These are phyloP conservation scores for Stenogyne calaminthoides DNA, from an alignment of 305 asterid genomes.

Conservation along the genomic window DNA sequence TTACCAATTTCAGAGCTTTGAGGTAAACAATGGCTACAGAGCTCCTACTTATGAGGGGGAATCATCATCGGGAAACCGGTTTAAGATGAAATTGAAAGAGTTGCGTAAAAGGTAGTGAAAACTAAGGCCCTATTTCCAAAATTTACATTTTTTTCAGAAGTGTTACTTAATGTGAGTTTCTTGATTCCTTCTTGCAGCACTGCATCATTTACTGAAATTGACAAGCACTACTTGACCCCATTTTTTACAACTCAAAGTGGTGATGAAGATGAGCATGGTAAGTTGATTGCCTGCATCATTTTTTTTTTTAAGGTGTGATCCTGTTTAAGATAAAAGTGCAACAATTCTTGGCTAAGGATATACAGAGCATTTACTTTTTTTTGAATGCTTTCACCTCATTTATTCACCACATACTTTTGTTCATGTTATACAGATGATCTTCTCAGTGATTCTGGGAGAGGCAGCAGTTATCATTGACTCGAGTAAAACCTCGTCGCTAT, in stretches of 20 bases:
- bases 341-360: background rate
- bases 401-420: conserved; percentile 21
- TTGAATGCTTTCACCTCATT: conserved; percentile 6
- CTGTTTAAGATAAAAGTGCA: background rate
- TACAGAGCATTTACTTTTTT: background rate
- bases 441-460: conserved; percentile 48
- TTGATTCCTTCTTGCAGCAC: conserved; percentile 61
- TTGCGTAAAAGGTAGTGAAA: conserved; percentile 68
- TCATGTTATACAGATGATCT: conserved; percentile 50
- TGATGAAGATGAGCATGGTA: conserved; percentile 84
- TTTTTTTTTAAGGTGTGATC: background rate
- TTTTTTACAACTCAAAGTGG: conserved; percentile 88
- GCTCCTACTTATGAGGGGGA: conserved; percentile 80
- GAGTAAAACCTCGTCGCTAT: conserved; percentile 21
- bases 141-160: background rate
- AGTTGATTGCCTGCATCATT: conserved; percentile 34
- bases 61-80: conserved; percentile 83
- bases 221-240: conserved; percentile 96
- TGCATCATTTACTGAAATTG: conserved; percentile 84
- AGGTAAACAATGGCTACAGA: conserved; percentile 65
- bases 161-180: conserved; percentile 26
- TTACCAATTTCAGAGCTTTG: conserved; percentile 64
- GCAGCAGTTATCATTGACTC: conserved; percentile 40
- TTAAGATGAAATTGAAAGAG: conserved; percentile 92
- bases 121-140: conserved; percentile 5